A percentile compares a stretch with the other conserved stretches of the same genome.
Conservation (phyloP, 2,329 filamentous ascomycete genomes). For the Xenoacremonium recifei region DNA sequence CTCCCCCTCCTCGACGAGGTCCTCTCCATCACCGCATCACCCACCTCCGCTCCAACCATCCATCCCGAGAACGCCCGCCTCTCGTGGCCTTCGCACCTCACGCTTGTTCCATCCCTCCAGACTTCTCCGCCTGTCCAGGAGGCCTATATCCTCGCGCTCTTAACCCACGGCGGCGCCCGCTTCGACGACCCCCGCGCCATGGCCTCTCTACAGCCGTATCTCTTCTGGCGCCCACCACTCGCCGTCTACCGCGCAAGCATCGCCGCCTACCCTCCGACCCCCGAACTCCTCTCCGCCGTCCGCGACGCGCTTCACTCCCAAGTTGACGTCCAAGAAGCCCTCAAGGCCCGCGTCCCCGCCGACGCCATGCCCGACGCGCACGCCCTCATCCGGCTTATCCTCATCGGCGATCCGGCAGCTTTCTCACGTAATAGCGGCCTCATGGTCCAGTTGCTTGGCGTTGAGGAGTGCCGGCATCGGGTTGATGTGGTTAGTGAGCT, state of each 20-base stretch:
- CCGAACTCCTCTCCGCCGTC: slow-evolving; percentile 23
- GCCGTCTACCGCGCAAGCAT: slow-evolving; percentile 27
- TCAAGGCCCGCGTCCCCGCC: slow-evolving; percentile 2
- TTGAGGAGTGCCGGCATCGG: slow-evolving; percentile 33
- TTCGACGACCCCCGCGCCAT: slow-evolving; percentile 22
- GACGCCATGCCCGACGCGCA: slow-evolving; percentile 23
- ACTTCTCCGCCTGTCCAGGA: slow-evolving; percentile 9
- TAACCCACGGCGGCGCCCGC: slow-evolving; percentile 19
- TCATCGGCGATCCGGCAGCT: slow-evolving; percentile 28
- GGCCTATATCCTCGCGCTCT: slow-evolving; percentile 21
- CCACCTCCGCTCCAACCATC: slow-evolving; percentile 10
- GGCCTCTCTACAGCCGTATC: slow-evolving; percentile 32
- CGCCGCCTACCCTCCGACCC: slow-evolving; percentile 8
- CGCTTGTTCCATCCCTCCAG: slow-evolving; percentile 26
- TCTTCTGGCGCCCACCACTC: slow-evolving; percentile 37
- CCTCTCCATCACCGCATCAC: slow-evolving; percentile 18
- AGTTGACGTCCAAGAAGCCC: not conserved
- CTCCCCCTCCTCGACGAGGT: slow-evolving; percentile 26
- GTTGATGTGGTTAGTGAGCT: slow-evolving; percentile 21
- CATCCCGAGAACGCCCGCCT: slow-evolving; percentile 18
- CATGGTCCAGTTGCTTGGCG: slow-evolving; percentile 34
- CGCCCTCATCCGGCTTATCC: slow-evolving; percentile 29
- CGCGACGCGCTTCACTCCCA: slow-evolving; percentile 18
- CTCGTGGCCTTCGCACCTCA: slow-evolving; percentile 22
- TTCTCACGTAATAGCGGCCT: slow-evolving; percentile 26